Percentiles rank a stretch among this genome's conserved stretches.
Conservation (phyloP, 495 filamentous ascomycete species). For the Xylaria nigripes region DNA sequence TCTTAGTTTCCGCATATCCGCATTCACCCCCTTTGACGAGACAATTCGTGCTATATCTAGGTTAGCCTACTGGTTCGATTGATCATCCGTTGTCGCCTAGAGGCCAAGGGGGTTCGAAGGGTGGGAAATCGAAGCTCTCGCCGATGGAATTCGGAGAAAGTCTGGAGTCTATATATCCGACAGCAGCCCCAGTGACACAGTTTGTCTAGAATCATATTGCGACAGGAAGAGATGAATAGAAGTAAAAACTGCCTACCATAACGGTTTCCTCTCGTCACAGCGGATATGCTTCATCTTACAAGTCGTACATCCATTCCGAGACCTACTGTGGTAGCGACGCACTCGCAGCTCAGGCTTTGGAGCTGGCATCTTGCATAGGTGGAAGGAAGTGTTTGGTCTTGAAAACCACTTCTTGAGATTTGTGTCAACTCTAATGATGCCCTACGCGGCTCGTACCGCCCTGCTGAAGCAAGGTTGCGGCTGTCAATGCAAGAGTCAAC, state of each 20-base stretch:
- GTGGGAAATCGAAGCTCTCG: not conserved
- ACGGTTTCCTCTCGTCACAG: conserved; percentile 69
- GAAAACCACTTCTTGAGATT: conserved; percentile 3
- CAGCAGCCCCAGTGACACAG: not conserved
- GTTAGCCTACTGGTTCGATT: not conserved
- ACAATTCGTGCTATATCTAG: conserved; percentile 22
- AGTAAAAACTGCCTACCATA: conserved; percentile 50
- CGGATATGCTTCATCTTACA: conserved; percentile 75
- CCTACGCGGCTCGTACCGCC: conserved; percentile 5
- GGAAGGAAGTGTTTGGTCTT: not conserved
- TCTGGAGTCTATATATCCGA: conserved; percentile 3
- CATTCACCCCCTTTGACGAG: conserved; percentile 29
- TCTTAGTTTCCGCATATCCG: conserved; percentile 18
- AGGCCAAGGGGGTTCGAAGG: not conserved
- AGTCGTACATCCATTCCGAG: conserved; percentile 64
- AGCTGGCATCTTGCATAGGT: conserved; percentile 7
- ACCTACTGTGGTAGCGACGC: conserved; percentile 25
- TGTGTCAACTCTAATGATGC: conserved; percentile 1
- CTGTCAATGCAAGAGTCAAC: conserved; percentile 11
- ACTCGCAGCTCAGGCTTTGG: conserved; percentile 12
- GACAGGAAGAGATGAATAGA: not conserved
- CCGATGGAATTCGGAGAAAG: conserved; percentile 7
- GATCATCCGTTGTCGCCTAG: not conserved
- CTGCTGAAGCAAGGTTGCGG: conserved; percentile 8
- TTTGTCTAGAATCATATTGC: not conserved